phyloP scores from a whole-genome alignment of 495 filamentous ascomycete genomes.

The Aspergillus wentii region DNA sequence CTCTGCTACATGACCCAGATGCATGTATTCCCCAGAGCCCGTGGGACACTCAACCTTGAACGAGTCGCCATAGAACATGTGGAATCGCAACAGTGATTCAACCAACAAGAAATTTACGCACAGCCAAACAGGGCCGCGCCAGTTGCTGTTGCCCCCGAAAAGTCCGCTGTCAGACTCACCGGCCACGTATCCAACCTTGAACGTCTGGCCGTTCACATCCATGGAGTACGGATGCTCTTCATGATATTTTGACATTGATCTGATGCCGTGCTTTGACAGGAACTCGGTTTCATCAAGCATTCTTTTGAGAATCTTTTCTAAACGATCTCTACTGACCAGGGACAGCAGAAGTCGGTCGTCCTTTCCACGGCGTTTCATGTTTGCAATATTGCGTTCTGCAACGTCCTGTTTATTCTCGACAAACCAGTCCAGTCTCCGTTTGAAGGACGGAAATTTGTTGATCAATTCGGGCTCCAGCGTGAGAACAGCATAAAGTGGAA shows the following conservation, averaged over 20 bases:
- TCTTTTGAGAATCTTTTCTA: slow-evolving; percentile 77
- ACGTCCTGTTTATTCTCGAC: slow-evolving; percentile 78
- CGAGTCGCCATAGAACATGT: slow-evolving; percentile 87
- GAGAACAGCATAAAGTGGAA: slow-evolving; percentile 85
- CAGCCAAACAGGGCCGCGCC: slow-evolving; percentile 91
- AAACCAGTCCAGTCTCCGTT: slow-evolving; percentile 89
- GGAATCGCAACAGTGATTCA: slow-evolving; percentile 86
- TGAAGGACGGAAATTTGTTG: slow-evolving; percentile 89
- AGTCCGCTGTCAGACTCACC: slow-evolving; percentile 91
- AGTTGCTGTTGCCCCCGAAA: slow-evolving; percentile 97
- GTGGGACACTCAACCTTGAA: slow-evolving; percentile 91
- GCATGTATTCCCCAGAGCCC: slow-evolving; percentile 92
- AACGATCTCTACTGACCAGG: slow-evolving; percentile 82
- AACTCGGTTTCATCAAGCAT: slow-evolving; percentile 97
- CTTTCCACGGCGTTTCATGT: slow-evolving; percentile 82
- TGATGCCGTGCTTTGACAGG: slow-evolving; percentile 82
- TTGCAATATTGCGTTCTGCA: slow-evolving; percentile 87
- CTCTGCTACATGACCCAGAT: slow-evolving; percentile 92
- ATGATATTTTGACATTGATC: slow-evolving; percentile 90
- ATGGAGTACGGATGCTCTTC: slow-evolving; percentile 87
- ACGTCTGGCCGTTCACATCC: slow-evolving; percentile 90
- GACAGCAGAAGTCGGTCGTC: slow-evolving; percentile 79
- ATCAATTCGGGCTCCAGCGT: slow-evolving; percentile 92
- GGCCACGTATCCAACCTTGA: slow-evolving; percentile 83
- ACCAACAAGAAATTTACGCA: slow-evolving; percentile 94